These are phyloP conservation scores for Coniochaeta sp. DNA, from an alignment of 2,329 filamentous ascomycete species.

Conservation along the genomic window DNA sequence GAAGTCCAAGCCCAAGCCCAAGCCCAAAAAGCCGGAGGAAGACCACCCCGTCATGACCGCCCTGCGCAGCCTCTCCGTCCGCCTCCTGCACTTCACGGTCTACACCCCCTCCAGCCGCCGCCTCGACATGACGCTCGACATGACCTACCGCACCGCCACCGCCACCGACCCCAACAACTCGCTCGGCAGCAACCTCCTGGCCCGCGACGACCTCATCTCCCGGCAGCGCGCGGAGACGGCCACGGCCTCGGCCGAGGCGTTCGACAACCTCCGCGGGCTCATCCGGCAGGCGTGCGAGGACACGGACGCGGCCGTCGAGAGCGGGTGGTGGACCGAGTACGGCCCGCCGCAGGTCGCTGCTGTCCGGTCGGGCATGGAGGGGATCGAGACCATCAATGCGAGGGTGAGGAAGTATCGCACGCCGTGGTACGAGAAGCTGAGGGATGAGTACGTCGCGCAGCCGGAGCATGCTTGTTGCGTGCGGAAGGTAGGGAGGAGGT, in stretches of 20 bases:
- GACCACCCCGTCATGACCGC: background rate
- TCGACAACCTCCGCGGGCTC: constrained; percentile 12
- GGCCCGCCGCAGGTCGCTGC: constrained; percentile 4
- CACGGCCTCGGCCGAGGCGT: constrained; percentile 2
- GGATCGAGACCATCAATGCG: constrained; percentile 5
- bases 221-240: constrained; percentile 9
- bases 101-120: background rate
- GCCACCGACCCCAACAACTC: too few species aligned
- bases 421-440: constrained; percentile 3
- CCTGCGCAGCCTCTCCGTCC: background rate
- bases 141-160: background rate
- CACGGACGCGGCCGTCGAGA: constrained; percentile 12
- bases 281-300: constrained; percentile 15
- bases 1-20: background rate
- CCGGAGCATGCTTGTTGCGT: background rate
- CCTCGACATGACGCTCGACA: background rate
- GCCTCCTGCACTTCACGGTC: background rate
- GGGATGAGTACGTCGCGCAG: constrained; percentile 6
- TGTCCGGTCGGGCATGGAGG: constrained; percentile 8
- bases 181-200: constrained; percentile 3
- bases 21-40: background rate
- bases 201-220: constrained; percentile 12
- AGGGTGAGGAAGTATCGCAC: background rate
- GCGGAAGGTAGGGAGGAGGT: background rate
- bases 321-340: constrained; percentile 16